Percentiles rank a stretch among this genome's conserved stretches.
Evolutionary conservation across 164 flowering plant species (phyloP).

Genomic region (Akebia trifoliata): DNA sequence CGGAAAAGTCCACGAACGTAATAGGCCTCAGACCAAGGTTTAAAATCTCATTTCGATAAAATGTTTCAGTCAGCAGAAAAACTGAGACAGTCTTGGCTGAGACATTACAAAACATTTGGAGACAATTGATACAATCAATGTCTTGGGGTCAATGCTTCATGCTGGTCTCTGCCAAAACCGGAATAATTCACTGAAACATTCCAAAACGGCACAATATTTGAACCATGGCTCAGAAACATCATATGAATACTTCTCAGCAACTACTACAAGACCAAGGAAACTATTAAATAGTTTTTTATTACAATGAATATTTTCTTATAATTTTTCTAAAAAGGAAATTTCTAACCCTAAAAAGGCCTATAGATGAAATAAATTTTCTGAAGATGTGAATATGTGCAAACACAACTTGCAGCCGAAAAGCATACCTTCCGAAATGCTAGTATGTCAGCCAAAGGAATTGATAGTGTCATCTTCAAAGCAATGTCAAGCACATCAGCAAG

Average conservation of each 20-base stretch:
- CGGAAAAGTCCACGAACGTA: neutral
- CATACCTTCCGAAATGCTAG: slow-evolving; percentile 84
- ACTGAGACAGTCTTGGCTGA: too few relatives aligned
- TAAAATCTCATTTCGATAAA: neutral
- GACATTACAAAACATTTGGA: too few relatives aligned
- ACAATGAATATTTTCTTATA: too few relatives aligned
- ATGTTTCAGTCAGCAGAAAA: neutral
- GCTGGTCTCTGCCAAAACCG: too few relatives aligned
- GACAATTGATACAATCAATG: too few relatives aligned
- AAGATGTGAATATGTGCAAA: neutral
- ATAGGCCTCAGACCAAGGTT: neutral
- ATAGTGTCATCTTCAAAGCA: slow-evolving; percentile 76
- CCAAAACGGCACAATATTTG: too few relatives aligned
- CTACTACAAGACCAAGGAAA: neutral
- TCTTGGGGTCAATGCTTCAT: too few relatives aligned
- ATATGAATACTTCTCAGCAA: neutral
- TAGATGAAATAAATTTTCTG: neutral
- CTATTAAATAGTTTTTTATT: too few relatives aligned
- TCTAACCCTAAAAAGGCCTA: too few relatives aligned
- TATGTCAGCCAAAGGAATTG: slow-evolving; percentile 86
- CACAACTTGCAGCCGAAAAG: neutral
- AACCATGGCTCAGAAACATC: neutral
- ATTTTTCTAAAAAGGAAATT: too few relatives aligned
- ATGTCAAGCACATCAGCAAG: slow-evolving; percentile 91
- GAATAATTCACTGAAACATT: too few relatives aligned